These are phyloP conservation scores for Triticum dicoccoides DNA, from an alignment of 176 grass and related monocot species.

Conservation along the genomic window DNA sequence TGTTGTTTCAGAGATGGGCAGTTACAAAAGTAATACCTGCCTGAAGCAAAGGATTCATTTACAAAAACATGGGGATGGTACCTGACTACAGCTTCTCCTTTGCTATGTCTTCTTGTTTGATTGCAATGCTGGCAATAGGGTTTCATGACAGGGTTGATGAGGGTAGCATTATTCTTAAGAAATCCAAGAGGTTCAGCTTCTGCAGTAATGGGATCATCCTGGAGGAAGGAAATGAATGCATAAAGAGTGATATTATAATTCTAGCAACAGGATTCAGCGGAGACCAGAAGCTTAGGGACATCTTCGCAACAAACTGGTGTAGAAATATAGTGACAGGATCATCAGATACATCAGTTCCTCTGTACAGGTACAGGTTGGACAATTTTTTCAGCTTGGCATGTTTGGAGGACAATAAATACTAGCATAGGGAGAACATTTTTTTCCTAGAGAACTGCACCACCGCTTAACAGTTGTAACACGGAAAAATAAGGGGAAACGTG, in stretches of 20 bases:
- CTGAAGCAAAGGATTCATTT: conserved; percentile 54
- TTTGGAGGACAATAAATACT: not conserved
- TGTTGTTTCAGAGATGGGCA: conserved; percentile 65
- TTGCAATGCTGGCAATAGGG: conserved; percentile 60
- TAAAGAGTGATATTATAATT: conserved; percentile 63
- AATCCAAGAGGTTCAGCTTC: conserved; percentile 62
- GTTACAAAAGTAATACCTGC: conserved; percentile 57
- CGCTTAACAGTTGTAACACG: not conserved
- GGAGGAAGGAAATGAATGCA: conserved; percentile 42
- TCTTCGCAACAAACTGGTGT: conserved; percentile 60
- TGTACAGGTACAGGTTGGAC: conserved; percentile 54
- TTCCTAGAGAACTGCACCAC: not conserved
- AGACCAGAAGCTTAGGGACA: conserved; percentile 75
- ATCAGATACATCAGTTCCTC: conserved; percentile 47
- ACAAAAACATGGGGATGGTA: conserved; percentile 77
- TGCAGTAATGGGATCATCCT: conserved; percentile 52
- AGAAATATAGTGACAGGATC: conserved; percentile 58
- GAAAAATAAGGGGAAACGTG: not conserved
- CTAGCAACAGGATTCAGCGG: conserved; percentile 84
- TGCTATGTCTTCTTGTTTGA: conserved; percentile 53
- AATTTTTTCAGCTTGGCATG: not conserved
- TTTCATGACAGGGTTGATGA: conserved; percentile 81
- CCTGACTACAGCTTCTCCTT: conserved; percentile 85
- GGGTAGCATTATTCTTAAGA: conserved; percentile 79
- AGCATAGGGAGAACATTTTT: not conserved